Evolutionary conservation across 306 rosid species (phyloP).

Genomic region (Sophora flavescens): DNA sequence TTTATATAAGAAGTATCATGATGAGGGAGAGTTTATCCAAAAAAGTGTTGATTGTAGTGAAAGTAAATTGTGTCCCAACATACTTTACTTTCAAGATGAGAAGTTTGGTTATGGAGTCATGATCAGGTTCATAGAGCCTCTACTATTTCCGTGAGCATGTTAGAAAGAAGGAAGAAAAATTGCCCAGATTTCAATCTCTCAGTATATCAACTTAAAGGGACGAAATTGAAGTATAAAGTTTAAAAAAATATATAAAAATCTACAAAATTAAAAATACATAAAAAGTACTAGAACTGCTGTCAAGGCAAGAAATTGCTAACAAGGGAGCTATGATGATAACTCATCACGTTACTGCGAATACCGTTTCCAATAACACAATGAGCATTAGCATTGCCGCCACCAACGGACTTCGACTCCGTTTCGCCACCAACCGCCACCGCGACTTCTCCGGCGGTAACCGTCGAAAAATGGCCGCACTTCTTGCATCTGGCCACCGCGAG

Average conservation of each 20-base stretch:
- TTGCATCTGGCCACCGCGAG: constrained; percentile 63
- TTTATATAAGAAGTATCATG: too few relatives aligned
- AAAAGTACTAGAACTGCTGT: background rate
- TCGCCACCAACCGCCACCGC: background rate
- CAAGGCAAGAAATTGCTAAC: constrained; percentile 56
- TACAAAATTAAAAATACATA: background rate
- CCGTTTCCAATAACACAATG: background rate
- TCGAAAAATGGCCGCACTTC: constrained; percentile 73
- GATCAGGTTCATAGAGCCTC: too few relatives aligned
- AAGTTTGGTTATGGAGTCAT: too few relatives aligned
- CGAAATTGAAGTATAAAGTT: background rate
- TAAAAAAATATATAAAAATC: background rate
- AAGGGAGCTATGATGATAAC: background rate
- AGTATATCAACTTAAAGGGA: background rate
- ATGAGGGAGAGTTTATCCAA: too few relatives aligned
- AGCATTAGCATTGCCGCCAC: background rate
- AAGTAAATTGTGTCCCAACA: too few relatives aligned
- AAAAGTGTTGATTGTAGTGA: too few relatives aligned
- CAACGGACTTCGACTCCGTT: constrained; percentile 37
- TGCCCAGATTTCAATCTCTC: background rate
- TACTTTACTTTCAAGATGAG: too few relatives aligned
- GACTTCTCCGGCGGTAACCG: constrained; percentile 17
- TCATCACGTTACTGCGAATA: background rate
- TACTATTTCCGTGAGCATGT: too few relatives aligned
- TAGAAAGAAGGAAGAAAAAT: background rate